These are phyloP conservation scores for Plasmodium billcollinsi DNA, from an alignment of 169 alveolate species.

Conservation along the genomic window DNA sequence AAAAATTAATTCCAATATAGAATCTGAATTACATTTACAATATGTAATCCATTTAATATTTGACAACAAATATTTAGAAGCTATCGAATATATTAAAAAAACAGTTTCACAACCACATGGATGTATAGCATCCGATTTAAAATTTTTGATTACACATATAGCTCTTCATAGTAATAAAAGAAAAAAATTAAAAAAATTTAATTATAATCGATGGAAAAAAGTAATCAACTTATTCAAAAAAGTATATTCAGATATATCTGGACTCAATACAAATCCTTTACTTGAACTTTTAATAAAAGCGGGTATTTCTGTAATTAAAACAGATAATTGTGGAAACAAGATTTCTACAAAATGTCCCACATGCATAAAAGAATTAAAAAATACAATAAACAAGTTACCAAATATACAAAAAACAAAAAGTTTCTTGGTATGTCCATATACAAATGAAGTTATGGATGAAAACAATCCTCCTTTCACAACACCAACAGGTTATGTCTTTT, in stretches of 20 bases:
- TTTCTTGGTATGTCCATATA: conserved; percentile 87
- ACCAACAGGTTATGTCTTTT: conserved; percentile 87
- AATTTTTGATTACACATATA: conserved; percentile 49
- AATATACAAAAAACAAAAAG: conserved; percentile 86
- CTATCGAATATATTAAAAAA: conserved; percentile 73
- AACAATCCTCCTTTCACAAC: conserved; percentile 90
- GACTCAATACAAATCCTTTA: conserved; percentile 74
- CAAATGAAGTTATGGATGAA: conserved; percentile 89
- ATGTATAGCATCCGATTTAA: conserved; percentile 20
- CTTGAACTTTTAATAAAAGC: conserved; percentile 84
- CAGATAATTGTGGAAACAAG: conserved; percentile 83
- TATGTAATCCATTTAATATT: conserved; percentile 64
- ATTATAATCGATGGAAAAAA: conserved; percentile 47
- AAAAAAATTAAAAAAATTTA: conserved; percentile 7
- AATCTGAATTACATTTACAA: conserved; percentile 79
- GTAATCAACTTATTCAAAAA: conserved; percentile 25
- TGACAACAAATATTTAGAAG: conserved; percentile 63
- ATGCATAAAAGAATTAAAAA: conserved; percentile 86
- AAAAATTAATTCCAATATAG: conserved; percentile 72
- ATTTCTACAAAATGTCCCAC: conserved; percentile 88
- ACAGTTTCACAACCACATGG: not conserved
- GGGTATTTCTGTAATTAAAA: conserved; percentile 87
- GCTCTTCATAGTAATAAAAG: conserved; percentile 5
- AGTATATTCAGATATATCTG: conserved; percentile 72
- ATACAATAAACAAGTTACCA: conserved; percentile 84